These are phyloP conservation scores for Mucor irregularis DNA, from an alignment of 371 early-diverging fungal genomes.

Conservation along the genomic window DNA sequence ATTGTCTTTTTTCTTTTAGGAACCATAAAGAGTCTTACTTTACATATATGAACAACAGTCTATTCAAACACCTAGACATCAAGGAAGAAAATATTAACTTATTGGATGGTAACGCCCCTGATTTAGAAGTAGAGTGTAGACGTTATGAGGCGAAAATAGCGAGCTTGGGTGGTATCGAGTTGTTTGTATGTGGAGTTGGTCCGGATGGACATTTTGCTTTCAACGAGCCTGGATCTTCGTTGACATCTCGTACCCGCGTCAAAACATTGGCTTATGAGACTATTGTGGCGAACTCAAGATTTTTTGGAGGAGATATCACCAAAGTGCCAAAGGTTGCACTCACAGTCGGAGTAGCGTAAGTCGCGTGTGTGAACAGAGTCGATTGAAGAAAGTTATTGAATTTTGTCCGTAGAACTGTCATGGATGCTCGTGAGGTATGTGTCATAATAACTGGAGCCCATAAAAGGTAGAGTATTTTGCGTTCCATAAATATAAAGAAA, in stretches of 20 bases:
- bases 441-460: slow-evolving; percentile 87
- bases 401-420: slow-evolving; percentile 65
- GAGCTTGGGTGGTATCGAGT: slow-evolving; percentile 80
- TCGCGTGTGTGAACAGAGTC: no score
- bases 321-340: slow-evolving; percentile 89
- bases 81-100: slow-evolving; percentile 78
- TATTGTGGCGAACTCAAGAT: slow-evolving; percentile 85
- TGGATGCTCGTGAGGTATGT: slow-evolving; percentile 85
- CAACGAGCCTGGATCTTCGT: slow-evolving; percentile 90
- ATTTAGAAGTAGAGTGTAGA: slow-evolving; percentile 79
- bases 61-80: slow-evolving; percentile 85
- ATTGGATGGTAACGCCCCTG: slow-evolving; percentile 81
- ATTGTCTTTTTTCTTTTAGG: neutral
- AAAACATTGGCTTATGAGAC: slow-evolving; percentile 92
- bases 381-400: neutral
- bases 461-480: slow-evolving; percentile 34
- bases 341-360: slow-evolving; percentile 88
- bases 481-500: neutral
- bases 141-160: slow-evolving; percentile 79
- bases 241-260: slow-evolving; percentile 82
- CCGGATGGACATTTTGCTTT: slow-evolving; percentile 93
- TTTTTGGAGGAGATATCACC: slow-evolving; percentile 85
- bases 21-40: slow-evolving; percentile 82
- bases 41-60: slow-evolving; percentile 84
- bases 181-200: slow-evolving; percentile 82